Conservation (phyloP, 305 asterid genomes). For the Nicotiana rustica region DNA sequence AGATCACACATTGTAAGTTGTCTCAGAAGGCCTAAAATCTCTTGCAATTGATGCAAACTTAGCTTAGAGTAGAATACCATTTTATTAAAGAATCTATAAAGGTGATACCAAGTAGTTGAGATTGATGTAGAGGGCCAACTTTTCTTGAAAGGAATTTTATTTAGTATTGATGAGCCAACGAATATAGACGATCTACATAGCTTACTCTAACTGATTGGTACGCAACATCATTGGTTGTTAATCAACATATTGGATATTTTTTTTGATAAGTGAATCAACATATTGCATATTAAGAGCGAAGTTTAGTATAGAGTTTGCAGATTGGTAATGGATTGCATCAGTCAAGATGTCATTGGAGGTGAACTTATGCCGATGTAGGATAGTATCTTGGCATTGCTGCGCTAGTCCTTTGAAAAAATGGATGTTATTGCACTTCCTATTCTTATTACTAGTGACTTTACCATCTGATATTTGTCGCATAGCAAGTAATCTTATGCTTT, state of each 20-base stretch:
- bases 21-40: constrained; percentile 6
- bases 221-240: background rate
- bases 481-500: background rate
- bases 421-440: background rate
- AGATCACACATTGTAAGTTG: background rate
- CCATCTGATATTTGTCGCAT: background rate
- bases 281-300: background rate
- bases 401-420: background rate
- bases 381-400: background rate
- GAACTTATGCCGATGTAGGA: background rate
- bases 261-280: background rate
- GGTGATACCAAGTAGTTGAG: background rate
- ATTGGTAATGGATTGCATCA: background rate
- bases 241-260: background rate
- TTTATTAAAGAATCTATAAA: background rate
- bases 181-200: constrained; percentile 19
- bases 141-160: constrained; percentile 5
- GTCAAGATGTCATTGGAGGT: background rate
- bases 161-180: background rate
- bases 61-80: background rate
- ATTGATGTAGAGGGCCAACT: background rate
- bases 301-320: background rate
- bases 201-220: background rate
- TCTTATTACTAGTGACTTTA: constrained; percentile 9
- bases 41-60: background rate